Evolutionary conservation across 805 yeast species (phyloP).

Genomic region (Kodamaea hsintzibuensis): DNA sequence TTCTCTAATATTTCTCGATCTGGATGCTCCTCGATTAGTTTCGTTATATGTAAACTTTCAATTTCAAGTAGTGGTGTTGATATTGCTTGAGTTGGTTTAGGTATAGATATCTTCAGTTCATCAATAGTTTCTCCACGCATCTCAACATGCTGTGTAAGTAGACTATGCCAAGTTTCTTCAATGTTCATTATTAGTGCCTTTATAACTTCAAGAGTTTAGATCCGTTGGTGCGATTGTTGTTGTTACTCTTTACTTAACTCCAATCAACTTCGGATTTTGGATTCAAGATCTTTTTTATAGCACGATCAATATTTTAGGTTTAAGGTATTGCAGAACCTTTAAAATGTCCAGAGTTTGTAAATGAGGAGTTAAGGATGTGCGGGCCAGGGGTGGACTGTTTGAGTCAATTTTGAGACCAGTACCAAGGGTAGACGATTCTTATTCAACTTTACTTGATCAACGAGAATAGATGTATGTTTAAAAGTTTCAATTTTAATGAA

Average conservation of each 20-base stretch:
- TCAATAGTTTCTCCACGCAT: slow-evolving; percentile 3
- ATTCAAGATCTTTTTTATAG: neutral
- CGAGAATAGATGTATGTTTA: too few species aligned
- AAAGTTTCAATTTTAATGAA: too few species aligned
- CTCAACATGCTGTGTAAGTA: slow-evolving; percentile 2
- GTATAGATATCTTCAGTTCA: neutral
- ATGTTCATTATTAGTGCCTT: neutral
- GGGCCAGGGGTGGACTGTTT: too few species aligned
- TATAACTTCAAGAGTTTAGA: neutral
- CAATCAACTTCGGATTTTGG: neutral
- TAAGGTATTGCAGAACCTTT: neutral
- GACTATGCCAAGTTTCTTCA: slow-evolving; percentile 3
- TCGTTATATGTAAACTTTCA: slow-evolving; percentile 15
- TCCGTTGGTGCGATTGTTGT: neutral
- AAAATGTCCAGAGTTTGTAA: too few species aligned
- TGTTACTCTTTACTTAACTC: neutral
- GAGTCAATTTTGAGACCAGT: too few species aligned
- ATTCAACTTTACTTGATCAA: too few species aligned
- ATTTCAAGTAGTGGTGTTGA: neutral
- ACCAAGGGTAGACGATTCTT: too few species aligned
- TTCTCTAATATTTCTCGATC: slow-evolving; percentile 17
- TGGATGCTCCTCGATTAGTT: slow-evolving; percentile 17
- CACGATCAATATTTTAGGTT: neutral
- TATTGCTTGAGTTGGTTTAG: neutral
- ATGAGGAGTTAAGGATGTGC: too few species aligned